A percentile compares a stretch with the other conserved stretches of the same genome.
These are phyloP conservation scores for Suillus bovinus DNA, from an alignment of 768 basidiomycete genomes.

Conservation along the genomic window DNA sequence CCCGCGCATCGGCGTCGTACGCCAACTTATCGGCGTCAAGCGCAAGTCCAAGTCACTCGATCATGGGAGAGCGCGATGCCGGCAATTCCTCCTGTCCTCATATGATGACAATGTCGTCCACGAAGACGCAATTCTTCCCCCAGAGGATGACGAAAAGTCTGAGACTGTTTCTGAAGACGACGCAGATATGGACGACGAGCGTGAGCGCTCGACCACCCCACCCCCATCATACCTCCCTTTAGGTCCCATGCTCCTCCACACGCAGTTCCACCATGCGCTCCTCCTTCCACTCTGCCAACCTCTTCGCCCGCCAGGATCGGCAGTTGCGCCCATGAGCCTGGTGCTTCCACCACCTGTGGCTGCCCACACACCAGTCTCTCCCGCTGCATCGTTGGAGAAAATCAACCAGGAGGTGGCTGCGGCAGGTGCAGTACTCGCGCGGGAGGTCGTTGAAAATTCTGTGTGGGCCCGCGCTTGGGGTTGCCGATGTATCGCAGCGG, in stretches of 20 bases:
- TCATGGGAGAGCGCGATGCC: conserved; percentile 37
- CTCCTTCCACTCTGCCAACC: conserved; percentile 64
- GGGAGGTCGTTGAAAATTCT: conserved; percentile 73
- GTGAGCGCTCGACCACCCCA: conserved; percentile 61
- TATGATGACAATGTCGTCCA: conserved; percentile 35
- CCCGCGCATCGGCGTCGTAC: conserved; percentile 68
- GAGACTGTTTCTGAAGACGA: conserved; percentile 42
- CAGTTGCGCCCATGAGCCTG: conserved; percentile 46
- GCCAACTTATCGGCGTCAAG: conserved; percentile 70
- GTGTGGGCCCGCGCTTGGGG: conserved; percentile 71
- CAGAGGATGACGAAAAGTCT: conserved; percentile 37
- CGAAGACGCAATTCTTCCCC: conserved; percentile 20
- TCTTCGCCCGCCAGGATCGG: conserved; percentile 58
- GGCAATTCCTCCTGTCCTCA: conserved; percentile 46
- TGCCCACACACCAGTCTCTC: conserved; percentile 87
- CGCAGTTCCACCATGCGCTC: conserved; percentile 63
- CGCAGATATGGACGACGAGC: conserved; percentile 37
- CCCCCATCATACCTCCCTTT: conserved; percentile 69
- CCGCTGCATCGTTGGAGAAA: conserved; percentile 70
- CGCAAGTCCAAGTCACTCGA: conserved; percentile 57
- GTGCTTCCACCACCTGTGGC: conserved; percentile 41
- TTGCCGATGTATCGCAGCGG: conserved; percentile 10
- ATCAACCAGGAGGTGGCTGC: conserved; percentile 63
- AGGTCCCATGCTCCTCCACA: conserved; percentile 67
- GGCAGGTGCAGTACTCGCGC: conserved; percentile 59